Conservation (phyloP, 2,329 filamentous ascomycete species). For the Zasmidium cellare region DNA sequence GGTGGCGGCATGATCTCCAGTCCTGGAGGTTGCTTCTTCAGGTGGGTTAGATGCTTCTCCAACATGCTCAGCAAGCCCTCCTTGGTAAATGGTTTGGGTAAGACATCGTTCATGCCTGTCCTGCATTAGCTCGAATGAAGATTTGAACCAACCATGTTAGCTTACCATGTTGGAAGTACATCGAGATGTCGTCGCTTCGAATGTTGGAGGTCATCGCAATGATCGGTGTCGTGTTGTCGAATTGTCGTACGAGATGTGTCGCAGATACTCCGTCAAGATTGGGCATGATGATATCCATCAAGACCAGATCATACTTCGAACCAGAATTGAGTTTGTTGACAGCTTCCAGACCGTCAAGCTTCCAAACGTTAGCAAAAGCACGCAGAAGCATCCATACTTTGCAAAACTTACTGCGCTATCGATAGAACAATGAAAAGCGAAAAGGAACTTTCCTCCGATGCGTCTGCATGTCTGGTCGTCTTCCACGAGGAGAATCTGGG, state of each 20-base stretch:
- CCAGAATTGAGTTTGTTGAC: slow-evolving; percentile 77
- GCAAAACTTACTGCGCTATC: slow-evolving; percentile 60
- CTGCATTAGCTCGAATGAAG: slow-evolving; percentile 4
- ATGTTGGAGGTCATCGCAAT: slow-evolving; percentile 99
- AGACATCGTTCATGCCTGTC: slow-evolving; percentile 91
- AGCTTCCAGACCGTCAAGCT: slow-evolving; percentile 87
- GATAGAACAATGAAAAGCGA: slow-evolving; percentile 64
- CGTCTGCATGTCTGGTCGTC: slow-evolving; percentile 68
- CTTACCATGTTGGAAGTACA: slow-evolving; percentile 95
- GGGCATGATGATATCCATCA: slow-evolving; percentile 82
- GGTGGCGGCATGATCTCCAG: slow-evolving; percentile 52
- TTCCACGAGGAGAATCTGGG: slow-evolving; percentile 87
- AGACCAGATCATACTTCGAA: slow-evolving; percentile 62
- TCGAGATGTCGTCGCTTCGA: slow-evolving; percentile 89
- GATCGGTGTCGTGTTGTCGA: slow-evolving; percentile 78
- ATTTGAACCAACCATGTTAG: not conserved
- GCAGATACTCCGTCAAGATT: slow-evolving; percentile 92
- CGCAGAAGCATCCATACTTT: not conserved
- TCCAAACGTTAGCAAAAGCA: not conserved
- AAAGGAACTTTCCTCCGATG: slow-evolving; percentile 66
- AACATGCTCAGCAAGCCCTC: slow-evolving; percentile 77
- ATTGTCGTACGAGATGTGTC: slow-evolving; percentile 87
- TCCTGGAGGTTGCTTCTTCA: slow-evolving; percentile 60
- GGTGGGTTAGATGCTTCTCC: slow-evolving; percentile 81
- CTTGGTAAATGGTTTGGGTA: slow-evolving; percentile 94